Conservation (phyloP, 371 early-diverging fungal genomes). For the Lichtheimia corymbifera region DNA sequence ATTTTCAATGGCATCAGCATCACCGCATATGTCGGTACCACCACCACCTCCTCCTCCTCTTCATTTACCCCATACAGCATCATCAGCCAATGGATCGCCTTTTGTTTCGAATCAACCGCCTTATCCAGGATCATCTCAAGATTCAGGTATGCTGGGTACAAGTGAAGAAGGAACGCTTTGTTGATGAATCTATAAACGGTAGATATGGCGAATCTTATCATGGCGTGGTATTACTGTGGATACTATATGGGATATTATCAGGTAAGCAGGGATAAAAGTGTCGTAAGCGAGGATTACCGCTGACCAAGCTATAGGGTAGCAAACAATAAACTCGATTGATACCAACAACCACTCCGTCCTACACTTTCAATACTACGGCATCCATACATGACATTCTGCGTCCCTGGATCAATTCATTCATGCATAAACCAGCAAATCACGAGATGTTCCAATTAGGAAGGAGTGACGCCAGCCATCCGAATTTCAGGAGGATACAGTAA, state of each 20-base stretch:
- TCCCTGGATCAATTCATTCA: too few relatives aligned
- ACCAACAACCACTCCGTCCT: too few relatives aligned
- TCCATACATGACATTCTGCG: too few relatives aligned
- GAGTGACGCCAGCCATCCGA: too few relatives aligned
- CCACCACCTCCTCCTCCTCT: too few relatives aligned
- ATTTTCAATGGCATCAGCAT: too few relatives aligned
- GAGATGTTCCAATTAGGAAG: too few relatives aligned
- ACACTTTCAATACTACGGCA: too few relatives aligned
- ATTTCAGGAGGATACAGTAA: too few relatives aligned
- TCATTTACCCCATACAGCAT: too few relatives aligned
- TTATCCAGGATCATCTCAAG: not conserved
- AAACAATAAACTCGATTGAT: not conserved
- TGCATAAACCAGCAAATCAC: too few relatives aligned
- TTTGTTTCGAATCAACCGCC: not conserved
- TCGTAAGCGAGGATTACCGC: not conserved
- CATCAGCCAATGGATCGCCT: not conserved
- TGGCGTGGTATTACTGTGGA: slow-evolving; percentile 78
- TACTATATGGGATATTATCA: slow-evolving; percentile 75
- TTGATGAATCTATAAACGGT: not conserved
- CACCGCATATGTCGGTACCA: too few relatives aligned
- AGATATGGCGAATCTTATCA: slow-evolving; percentile 56
- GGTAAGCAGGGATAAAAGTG: slow-evolving; percentile 16
- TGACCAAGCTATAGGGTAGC: not conserved
- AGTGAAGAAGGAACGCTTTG: not conserved
- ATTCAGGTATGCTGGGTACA: not conserved